A percentile compares a stretch with the other conserved stretches of the same genome.
These are phyloP conservation scores for Scutellaria baicalensis DNA, from an alignment of 257 asterid genomes.

Conservation along the genomic window DNA sequence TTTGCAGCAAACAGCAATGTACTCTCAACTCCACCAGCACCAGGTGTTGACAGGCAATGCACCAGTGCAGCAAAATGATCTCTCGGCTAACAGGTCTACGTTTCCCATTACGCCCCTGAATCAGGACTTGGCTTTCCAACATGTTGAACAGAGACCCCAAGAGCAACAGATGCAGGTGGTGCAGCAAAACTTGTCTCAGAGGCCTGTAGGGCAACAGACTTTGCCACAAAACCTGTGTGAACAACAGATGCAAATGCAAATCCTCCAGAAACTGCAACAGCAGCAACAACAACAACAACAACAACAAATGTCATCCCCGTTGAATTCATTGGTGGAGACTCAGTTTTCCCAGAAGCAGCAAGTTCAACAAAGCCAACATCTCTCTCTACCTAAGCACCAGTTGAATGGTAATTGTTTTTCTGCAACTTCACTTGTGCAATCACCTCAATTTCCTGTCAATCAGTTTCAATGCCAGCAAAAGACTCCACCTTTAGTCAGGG, in stretches of 20 bases:
- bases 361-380: slow-evolving; percentile 42
- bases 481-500: slow-evolving; percentile 25
- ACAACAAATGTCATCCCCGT: slow-evolving; percentile 35
- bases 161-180: slow-evolving; percentile 45
- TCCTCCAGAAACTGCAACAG: slow-evolving; percentile 75
- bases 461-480: slow-evolving; percentile 65
- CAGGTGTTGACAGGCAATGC: slow-evolving; percentile 33
- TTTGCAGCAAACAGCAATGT: slow-evolving; percentile 39
- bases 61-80: slow-evolving; percentile 36
- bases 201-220: slow-evolving; percentile 44
- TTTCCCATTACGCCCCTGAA: slow-evolving; percentile 44
- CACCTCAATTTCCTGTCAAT: slow-evolving; percentile 53
- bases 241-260: slow-evolving; percentile 74
- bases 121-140: slow-evolving; percentile 62
- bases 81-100: slow-evolving; percentile 29
- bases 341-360: slow-evolving; percentile 52
- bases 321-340: slow-evolving; percentile 45
- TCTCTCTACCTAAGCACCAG: slow-evolving; percentile 39
- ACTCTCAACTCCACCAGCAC: slow-evolving; percentile 66
- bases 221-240: slow-evolving; percentile 52
- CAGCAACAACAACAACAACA: slow-evolving; percentile 42
- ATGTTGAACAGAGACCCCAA: slow-evolving; percentile 53
- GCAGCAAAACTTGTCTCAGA: slow-evolving; percentile 52
- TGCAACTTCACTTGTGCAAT: slow-evolving; percentile 41
- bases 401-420: slow-evolving; percentile 44